phyloP scores from a whole-genome alignment of 192 early-diverging fungal species.

The Rhizophagus clarus region DNA sequence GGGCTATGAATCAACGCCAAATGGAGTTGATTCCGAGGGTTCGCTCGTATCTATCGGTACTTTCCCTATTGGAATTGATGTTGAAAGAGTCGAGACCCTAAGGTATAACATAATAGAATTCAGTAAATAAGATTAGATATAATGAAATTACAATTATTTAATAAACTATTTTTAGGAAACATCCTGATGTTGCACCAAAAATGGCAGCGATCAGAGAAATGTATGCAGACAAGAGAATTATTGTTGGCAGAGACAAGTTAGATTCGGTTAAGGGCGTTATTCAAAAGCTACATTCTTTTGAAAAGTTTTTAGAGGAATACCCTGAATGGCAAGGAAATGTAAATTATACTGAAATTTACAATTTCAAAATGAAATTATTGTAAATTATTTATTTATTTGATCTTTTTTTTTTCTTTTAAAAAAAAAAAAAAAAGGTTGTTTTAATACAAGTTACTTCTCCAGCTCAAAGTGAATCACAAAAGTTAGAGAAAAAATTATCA shows the following conservation, averaged over 20 bases:
- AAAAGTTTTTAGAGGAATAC: conserved; percentile 85
- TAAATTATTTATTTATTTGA: neutral
- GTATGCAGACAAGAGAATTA: conserved; percentile 88
- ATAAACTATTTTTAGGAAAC: conserved; percentile 44
- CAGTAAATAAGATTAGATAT: neutral
- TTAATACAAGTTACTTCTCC: conserved; percentile 96
- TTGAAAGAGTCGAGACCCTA: conserved; percentile 64
- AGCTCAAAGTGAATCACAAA: conserved; percentile 66
- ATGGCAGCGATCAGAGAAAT: conserved; percentile 78
- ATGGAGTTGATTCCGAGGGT: conserved; percentile 82
- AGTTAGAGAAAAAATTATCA: conserved; percentile 81
- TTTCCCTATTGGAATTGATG: conserved; percentile 98
- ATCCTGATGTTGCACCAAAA: conserved; percentile 72
- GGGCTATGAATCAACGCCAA: conserved; percentile 88
- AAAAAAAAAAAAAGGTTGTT: conserved; percentile 72
- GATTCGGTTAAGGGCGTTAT: conserved; percentile 93
- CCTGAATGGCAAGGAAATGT: conserved; percentile 93
- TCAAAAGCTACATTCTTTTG: conserved; percentile 95
- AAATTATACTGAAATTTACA: neutral
- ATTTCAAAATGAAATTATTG: neutral
- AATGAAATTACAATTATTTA: neutral
- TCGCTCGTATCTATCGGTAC: conserved; percentile 79
- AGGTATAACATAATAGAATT: conserved; percentile 27
- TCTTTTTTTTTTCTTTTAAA: too few species aligned
- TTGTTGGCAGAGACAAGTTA: conserved; percentile 95